These are phyloP conservation scores for Ceriops zippeliana DNA, from an alignment of 345 rosid genomes.

Conservation along the genomic window DNA sequence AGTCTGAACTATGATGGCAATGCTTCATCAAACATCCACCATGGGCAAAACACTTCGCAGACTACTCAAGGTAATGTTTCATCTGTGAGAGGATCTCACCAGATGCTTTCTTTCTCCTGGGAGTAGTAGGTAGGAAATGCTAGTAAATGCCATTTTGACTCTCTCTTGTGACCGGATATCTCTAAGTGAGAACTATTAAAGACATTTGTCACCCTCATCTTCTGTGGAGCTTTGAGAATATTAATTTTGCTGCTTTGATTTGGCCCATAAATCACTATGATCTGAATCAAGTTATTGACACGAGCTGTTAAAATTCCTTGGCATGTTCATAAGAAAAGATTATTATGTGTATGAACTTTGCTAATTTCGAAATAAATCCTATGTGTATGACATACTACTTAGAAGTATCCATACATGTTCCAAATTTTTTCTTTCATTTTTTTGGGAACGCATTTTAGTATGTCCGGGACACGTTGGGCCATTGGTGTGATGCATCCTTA, in stretches of 20 bases:
- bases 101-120: constrained; percentile 56
- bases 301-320: no score
- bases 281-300: no score
- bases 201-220: neutral
- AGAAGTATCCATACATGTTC: no score
- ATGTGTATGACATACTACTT: no score
- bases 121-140: constrained; percentile 27
- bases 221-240: neutral
- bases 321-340: no score
- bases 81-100: constrained; percentile 41
- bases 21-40: constrained; percentile 25
- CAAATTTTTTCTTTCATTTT: no score
- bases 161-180: neutral
- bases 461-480: no score
- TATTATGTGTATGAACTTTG: no score
- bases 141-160: neutral
- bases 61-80: constrained; percentile 33
- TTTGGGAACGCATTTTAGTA: no score
- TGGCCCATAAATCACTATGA: no score
- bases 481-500: no score
- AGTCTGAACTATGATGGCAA: constrained; percentile 37
- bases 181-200: neutral
- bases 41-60: constrained; percentile 32
- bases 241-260: neutral
- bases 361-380: no score